These are phyloP conservation scores for Tetracladium maxilliforme DNA, from an alignment of 2,329 filamentous ascomycete genomes.

Conservation along the genomic window DNA sequence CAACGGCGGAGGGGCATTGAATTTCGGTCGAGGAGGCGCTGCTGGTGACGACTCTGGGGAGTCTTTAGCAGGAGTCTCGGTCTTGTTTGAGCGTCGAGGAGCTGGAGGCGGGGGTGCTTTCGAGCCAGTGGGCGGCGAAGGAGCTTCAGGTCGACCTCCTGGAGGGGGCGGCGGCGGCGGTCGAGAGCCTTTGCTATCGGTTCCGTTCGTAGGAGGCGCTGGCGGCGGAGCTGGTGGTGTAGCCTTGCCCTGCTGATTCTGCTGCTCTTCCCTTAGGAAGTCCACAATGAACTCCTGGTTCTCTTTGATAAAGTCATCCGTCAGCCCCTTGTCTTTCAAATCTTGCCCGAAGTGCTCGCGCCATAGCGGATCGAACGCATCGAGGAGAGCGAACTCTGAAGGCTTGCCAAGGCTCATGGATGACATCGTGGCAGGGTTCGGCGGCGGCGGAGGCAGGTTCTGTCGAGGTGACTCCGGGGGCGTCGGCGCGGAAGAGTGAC, in stretches of 20 bases:
- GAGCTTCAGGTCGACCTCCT: slow-evolving; percentile 11
- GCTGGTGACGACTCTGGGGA: slow-evolving; percentile 51
- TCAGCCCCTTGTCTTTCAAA: slow-evolving; percentile 44
- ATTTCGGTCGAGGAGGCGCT: slow-evolving; percentile 47
- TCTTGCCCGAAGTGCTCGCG: slow-evolving; percentile 51
- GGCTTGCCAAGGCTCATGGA: slow-evolving; percentile 28
- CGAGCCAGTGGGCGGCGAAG: slow-evolving; percentile 13
- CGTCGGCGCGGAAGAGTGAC: slow-evolving; percentile 38
- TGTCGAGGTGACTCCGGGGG: slow-evolving; percentile 40
- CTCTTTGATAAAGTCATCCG: slow-evolving; percentile 51
- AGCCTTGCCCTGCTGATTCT: slow-evolving; percentile 25
- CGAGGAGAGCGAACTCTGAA: slow-evolving; percentile 46
- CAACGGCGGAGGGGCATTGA: slow-evolving; percentile 75
- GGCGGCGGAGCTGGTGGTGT: slow-evolving; percentile 50
- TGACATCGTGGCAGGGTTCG: slow-evolving; percentile 24
- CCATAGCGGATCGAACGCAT: slow-evolving; percentile 51
- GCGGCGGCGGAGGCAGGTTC: slow-evolving; percentile 19
- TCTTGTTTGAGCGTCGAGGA: slow-evolving; percentile 41
- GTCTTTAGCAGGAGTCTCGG: slow-evolving; percentile 26
- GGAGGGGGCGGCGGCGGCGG: slow-evolving; percentile 7
- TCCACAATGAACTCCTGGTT: slow-evolving; percentile 56
- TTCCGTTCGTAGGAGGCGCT: slow-evolving; percentile 18
- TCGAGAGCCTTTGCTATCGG: slow-evolving; percentile 12
- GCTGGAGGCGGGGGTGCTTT: slow-evolving; percentile 35
- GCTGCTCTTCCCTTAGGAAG: slow-evolving; percentile 42